A percentile compares a stretch with the other conserved stretches of the same genome.
These are phyloP conservation scores for Termitomyces sp. DNA, from an alignment of 768 basidiomycete species.

Conservation along the genomic window DNA sequence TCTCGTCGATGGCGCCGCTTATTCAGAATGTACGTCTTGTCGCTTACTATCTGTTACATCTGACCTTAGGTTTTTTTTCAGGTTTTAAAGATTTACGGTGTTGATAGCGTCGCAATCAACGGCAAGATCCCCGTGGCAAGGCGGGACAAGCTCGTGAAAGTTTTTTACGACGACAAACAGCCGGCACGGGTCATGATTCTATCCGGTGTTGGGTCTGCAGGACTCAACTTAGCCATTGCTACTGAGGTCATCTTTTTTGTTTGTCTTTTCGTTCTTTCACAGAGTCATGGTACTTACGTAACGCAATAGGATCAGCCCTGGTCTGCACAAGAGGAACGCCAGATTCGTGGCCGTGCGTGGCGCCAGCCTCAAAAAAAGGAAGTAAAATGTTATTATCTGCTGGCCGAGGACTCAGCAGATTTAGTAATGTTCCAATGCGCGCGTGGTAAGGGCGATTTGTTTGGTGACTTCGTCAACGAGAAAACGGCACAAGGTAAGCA, in stretches of 20 bases:
- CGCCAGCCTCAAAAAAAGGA: conserved; percentile 10
- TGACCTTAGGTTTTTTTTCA: neutral
- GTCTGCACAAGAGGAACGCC: conserved; percentile 14
- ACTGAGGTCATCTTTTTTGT: conserved; percentile 20
- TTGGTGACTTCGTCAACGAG: neutral
- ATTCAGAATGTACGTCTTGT: conserved; percentile 14
- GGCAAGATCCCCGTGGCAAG: conserved; percentile 8
- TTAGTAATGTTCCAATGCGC: neutral
- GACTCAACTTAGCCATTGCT: conserved; percentile 19
- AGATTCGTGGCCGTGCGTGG: conserved; percentile 10
- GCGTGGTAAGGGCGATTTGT: neutral
- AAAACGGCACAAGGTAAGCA: neutral
- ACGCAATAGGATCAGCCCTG: conserved; percentile 14
- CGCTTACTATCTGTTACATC: no score
- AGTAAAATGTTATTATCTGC: neutral
- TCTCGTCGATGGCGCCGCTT: conserved; percentile 12
- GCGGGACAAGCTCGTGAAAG: conserved; percentile 9
- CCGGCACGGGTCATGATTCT: conserved; percentile 14
- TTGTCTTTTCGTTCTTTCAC: neutral
- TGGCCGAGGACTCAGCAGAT: neutral
- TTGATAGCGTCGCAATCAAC: conserved; percentile 9
- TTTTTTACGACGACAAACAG: conserved; percentile 6
- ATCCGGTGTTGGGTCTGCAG: conserved; percentile 18
- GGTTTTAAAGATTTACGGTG: conserved; percentile 5
- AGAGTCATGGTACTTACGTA: neutral